A percentile compares a stretch with the other conserved stretches of the same genome.
phyloP scores from a whole-genome alignment of 1,284 basidiomycete species.

The Apiotrichum montevideense region DNA sequence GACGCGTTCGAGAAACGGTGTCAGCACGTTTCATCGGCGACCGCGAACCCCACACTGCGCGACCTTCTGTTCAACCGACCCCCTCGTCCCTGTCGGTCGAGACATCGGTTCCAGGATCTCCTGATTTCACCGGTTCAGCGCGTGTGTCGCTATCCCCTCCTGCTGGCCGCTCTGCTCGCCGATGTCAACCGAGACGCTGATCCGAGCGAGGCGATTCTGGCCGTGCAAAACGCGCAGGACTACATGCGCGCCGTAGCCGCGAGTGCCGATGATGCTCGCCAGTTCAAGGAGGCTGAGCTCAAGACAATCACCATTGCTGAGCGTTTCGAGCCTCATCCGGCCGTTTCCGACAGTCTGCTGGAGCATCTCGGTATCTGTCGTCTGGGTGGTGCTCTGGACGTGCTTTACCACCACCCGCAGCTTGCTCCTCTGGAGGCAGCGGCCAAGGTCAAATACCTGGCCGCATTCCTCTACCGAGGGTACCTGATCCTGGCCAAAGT shows the following conservation, averaged over 20 bases:
- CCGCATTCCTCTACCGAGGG: slow-evolving; percentile 78
- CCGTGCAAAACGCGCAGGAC: slow-evolving; percentile 38
- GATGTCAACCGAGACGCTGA: slow-evolving; percentile 20
- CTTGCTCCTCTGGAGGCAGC: slow-evolving; percentile 45
- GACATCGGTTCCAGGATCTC: slow-evolving; percentile 63
- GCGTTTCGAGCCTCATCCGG: slow-evolving; percentile 53
- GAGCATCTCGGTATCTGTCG: slow-evolving; percentile 64
- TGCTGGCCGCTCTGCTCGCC: slow-evolving; percentile 65
- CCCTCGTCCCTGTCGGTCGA: slow-evolving; percentile 23
- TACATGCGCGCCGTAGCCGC: slow-evolving; percentile 58
- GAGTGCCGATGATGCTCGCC: slow-evolving; percentile 53
- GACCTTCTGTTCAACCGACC: slow-evolving; percentile 34
- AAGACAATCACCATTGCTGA: slow-evolving; percentile 65
- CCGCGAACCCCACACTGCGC: slow-evolving; percentile 30
- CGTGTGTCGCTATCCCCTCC: slow-evolving; percentile 83
- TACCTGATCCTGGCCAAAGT: slow-evolving; percentile 83
- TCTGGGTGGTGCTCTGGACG: slow-evolving; percentile 74
- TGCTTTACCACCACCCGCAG: slow-evolving; percentile 59
- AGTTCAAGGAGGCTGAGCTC: slow-evolving; percentile 57
- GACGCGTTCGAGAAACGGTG: slow-evolving; percentile 73
- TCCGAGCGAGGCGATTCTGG: slow-evolving; percentile 1
- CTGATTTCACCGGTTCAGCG: slow-evolving; percentile 84
- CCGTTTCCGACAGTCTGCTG: slow-evolving; percentile 53
- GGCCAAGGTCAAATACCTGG: slow-evolving; percentile 75
- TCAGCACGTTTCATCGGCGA: slow-evolving; percentile 50